These are phyloP conservation scores for Pleurotus djamor DNA, from an alignment of 768 basidiomycete genomes.

Conservation along the genomic window DNA sequence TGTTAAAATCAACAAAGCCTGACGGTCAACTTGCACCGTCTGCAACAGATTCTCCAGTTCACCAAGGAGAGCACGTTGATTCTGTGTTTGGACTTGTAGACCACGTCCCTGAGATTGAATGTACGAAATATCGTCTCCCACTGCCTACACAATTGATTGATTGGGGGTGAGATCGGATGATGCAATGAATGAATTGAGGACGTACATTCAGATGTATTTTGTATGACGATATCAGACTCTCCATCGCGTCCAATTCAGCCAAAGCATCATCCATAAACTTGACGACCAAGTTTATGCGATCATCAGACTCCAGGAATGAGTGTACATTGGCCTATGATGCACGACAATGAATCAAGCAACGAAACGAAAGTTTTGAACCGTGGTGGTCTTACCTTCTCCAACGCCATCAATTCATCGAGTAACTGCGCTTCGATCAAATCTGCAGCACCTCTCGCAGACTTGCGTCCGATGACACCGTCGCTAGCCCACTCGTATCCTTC, in stretches of 20 bases:
- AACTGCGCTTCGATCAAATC: conserved; percentile 92
- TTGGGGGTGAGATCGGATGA: conserved; percentile 1
- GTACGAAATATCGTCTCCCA: conserved; percentile 90
- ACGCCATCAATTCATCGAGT: conserved; percentile 84
- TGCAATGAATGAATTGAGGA: neutral
- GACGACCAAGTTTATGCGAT: conserved; percentile 81
- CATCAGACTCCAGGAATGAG: conserved; percentile 95
- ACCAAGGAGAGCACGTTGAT: conserved; percentile 79
- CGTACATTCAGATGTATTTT: conserved; percentile 95
- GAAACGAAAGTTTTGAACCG: conserved; percentile 34
- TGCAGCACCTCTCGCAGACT: conserved; percentile 68
- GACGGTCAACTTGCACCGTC: conserved; percentile 90
- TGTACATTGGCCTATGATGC: conserved; percentile 85
- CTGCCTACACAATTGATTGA: conserved; percentile 54
- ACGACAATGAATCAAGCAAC: conserved; percentile 5
- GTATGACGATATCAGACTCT: conserved; percentile 86
- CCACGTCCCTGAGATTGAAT: conserved; percentile 98
- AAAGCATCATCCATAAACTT: conserved; percentile 90
- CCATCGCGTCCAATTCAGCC: conserved; percentile 86
- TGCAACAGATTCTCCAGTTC: conserved; percentile 92
- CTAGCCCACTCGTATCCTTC: conserved; percentile 98
- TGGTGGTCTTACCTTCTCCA: conserved; percentile 59
- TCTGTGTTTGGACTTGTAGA: conserved; percentile 95
- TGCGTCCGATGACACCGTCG: conserved; percentile 68
- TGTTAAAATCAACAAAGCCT: conserved; percentile 70